Evolutionary conservation across 495 filamentous ascomycete genomes (phyloP).

Genomic region (Pseudevernia furfuracea): DNA sequence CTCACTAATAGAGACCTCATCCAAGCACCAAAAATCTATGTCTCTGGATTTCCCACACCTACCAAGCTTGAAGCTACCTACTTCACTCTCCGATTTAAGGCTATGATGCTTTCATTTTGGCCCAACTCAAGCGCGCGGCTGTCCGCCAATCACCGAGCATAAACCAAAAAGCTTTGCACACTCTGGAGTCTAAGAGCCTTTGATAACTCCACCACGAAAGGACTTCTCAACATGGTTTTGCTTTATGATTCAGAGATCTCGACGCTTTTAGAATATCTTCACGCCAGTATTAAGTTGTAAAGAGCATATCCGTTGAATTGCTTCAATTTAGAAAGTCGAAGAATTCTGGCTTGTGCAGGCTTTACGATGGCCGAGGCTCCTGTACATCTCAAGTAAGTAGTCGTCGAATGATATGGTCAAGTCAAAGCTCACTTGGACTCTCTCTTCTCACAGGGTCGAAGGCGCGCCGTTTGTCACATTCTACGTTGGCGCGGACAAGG

Average conservation of each 20-base stretch:
- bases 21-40: not conserved
- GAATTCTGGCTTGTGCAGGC: too few relatives aligned
- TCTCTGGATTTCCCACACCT: not conserved
- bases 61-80: not conserved
- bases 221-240: too few relatives aligned
- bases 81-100: not conserved
- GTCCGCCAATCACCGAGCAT: not conserved
- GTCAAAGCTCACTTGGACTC: not conserved
- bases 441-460: not conserved
- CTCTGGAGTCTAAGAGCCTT: too few relatives aligned
- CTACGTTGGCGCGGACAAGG: not conserved
- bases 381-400: not conserved
- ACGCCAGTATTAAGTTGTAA: too few relatives aligned
- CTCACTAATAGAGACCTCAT: not conserved
- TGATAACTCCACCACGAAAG: too few relatives aligned
- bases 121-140: not conserved
- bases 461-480: not conserved
- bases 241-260: too few relatives aligned
- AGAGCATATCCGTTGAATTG: too few relatives aligned
- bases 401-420: not conserved
- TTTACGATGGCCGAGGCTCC: not conserved
- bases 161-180: too few relatives aligned
- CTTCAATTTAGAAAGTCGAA: too few relatives aligned
- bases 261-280: too few relatives aligned
- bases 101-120: not conserved